Percentiles rank a stretch among this genome's conserved stretches.
These are phyloP conservation scores for Hordeum pubiflorum DNA, from an alignment of 202 grass and related monocot species.

Conservation along the genomic window DNA sequence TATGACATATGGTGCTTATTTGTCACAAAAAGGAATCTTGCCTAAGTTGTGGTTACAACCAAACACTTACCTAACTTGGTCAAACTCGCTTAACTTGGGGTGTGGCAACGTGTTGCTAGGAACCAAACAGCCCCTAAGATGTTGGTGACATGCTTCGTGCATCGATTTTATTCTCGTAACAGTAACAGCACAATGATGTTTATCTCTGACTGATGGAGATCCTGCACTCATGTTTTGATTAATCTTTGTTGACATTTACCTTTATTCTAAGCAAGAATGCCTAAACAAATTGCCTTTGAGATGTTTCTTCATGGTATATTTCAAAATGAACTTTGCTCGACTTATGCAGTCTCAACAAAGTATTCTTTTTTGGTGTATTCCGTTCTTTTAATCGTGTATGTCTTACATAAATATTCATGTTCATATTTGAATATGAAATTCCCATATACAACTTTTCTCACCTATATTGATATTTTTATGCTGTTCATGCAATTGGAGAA, in stretches of 20 bases:
- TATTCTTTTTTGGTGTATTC: neutral
- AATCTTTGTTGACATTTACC: neutral
- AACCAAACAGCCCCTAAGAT: neutral
- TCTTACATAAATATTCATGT: neutral
- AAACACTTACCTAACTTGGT: neutral
- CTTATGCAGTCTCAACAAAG: neutral
- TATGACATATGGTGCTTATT: neutral
- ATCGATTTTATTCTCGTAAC: neutral
- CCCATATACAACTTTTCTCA: neutral
- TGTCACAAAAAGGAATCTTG: neutral
- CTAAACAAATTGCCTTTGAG: constrained; percentile 6
- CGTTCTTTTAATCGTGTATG: neutral
- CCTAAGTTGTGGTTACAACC: neutral
- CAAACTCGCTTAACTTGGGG: neutral
- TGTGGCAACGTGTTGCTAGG: neutral
- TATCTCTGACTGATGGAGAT: neutral
- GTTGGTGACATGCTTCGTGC: neutral
- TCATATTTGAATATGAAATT: neutral
- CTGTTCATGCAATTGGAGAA: constrained; percentile 1
- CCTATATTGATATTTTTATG: neutral
- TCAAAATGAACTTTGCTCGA: neutral
- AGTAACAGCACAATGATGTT: neutral
- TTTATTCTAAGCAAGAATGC: neutral
- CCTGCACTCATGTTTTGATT: neutral
- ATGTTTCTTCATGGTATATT: neutral